These are phyloP conservation scores for Russula dissimulans DNA, from an alignment of 768 basidiomycete species.

Conservation along the genomic window DNA sequence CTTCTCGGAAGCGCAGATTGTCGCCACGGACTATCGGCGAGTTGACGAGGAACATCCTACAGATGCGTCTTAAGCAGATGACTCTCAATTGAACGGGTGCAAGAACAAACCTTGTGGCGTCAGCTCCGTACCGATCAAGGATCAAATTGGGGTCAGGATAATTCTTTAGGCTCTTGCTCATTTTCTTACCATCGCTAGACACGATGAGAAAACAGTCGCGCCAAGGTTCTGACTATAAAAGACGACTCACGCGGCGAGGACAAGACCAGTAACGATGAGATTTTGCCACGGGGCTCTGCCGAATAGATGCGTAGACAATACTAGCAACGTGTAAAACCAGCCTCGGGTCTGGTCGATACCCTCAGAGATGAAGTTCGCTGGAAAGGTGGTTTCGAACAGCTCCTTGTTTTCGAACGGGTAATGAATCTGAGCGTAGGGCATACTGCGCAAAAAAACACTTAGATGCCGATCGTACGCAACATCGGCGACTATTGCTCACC, in stretches of 20 bases:
- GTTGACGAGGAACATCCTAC: conserved; percentile 95
- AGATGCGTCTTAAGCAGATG: not conserved
- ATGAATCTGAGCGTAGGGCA: conserved; percentile 96
- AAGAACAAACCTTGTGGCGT: conserved; percentile 68
- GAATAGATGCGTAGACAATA: conserved; percentile 93
- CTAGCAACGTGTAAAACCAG: conserved; percentile 98
- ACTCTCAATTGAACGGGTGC: not conserved
- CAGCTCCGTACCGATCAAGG: conserved; percentile 87
- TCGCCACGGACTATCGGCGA: conserved; percentile 98
- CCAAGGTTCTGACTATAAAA: too few species aligned
- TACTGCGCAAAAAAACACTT: conserved; percentile 41
- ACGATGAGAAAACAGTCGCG: not conserved
- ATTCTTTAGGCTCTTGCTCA: conserved; percentile 96
- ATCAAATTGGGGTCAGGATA: conserved; percentile 93
- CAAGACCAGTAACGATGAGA: conserved; percentile 90
- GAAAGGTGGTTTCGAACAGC: conserved; percentile 74
- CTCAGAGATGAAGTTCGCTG: conserved; percentile 95
- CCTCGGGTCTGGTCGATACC: conserved; percentile 99
- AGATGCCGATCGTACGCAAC: not conserved
- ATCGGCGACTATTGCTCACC: conserved; percentile 37
- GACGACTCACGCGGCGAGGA: conserved; percentile 75
- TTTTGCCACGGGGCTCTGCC: conserved; percentile 96
- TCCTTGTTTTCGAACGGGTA: conserved; percentile 98
- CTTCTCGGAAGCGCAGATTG: conserved; percentile 95
- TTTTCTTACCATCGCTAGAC: conserved; percentile 91